Conservation (phyloP, 208 protist genomes). For the Lotmaria passim region DNA sequence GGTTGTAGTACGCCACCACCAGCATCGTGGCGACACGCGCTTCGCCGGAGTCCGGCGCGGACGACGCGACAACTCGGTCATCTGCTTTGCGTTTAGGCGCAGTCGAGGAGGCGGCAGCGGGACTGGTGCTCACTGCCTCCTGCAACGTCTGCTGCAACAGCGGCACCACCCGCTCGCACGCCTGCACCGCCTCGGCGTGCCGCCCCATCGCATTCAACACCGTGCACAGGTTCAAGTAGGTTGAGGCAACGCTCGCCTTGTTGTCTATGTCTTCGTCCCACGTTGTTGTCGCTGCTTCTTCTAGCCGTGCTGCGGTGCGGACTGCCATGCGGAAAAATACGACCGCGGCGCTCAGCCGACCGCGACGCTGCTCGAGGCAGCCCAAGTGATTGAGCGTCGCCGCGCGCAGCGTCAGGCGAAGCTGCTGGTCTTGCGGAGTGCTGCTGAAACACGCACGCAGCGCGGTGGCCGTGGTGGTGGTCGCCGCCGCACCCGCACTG, state of each 20-base stretch:
- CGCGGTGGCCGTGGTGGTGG: slow-evolving; percentile 21
- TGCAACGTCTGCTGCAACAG: slow-evolving; percentile 63
- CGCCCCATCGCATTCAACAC: slow-evolving; percentile 76
- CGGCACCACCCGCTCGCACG: slow-evolving; percentile 69
- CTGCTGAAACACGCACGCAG: slow-evolving; percentile 21
- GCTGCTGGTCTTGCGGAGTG: slow-evolving; percentile 32
- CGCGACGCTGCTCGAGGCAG: slow-evolving; percentile 85
- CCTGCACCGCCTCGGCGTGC: slow-evolving; percentile 77
- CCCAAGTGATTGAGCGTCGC: slow-evolving; percentile 91
- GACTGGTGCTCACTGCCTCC: slow-evolving; percentile 23
- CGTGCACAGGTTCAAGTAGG: slow-evolving; percentile 88
- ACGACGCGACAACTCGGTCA: slow-evolving; percentile 38
- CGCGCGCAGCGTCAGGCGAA: slow-evolving; percentile 70
- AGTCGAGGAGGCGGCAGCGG: background rate
- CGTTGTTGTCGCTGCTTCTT: slow-evolving; percentile 22
- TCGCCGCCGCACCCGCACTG: background rate
- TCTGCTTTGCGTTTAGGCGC: background rate
- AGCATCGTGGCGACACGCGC: slow-evolving; percentile 70
- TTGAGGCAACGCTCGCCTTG: slow-evolving; percentile 46
- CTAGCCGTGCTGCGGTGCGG: slow-evolving; percentile 54
- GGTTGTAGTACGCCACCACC: slow-evolving; percentile 83
- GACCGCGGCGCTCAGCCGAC: slow-evolving; percentile 54
- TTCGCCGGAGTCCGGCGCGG: slow-evolving; percentile 6
- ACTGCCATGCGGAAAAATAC: slow-evolving; percentile 71
- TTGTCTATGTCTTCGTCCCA: background rate